Evolutionary conservation across 2,329 filamentous ascomycete species (phyloP).

Genomic region (Nannizziopsis arthrosporioides): DNA sequence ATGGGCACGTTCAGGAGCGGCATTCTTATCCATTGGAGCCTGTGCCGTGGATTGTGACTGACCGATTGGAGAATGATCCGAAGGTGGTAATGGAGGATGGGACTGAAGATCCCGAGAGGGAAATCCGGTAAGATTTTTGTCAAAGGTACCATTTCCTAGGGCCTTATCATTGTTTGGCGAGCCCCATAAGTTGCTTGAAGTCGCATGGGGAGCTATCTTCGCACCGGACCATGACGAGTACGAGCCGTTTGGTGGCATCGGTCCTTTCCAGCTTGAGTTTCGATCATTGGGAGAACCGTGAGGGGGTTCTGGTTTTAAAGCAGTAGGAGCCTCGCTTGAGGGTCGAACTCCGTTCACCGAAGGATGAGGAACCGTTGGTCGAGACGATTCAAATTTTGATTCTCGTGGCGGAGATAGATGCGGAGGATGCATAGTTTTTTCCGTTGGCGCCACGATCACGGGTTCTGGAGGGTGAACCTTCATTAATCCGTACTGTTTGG

Average conservation of each 20-base stretch:
- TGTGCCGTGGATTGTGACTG: constrained; percentile 18
- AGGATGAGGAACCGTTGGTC: not conserved
- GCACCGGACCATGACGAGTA: constrained; percentile 30
- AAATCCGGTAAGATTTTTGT: constrained; percentile 41
- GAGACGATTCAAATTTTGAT: constrained; percentile 2
- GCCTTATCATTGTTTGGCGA: constrained; percentile 44
- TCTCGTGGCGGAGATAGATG: constrained; percentile 23
- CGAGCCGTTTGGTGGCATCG: constrained; percentile 27
- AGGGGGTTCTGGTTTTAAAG: constrained; percentile 13
- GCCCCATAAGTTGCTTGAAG: constrained; percentile 46
- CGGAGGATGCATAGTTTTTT: constrained; percentile 24
- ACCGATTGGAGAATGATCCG: constrained; percentile 30
- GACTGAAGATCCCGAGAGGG: constrained; percentile 35
- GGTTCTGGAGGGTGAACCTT: constrained; percentile 48
- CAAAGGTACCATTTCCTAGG: constrained; percentile 54
- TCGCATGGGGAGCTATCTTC: constrained; percentile 27
- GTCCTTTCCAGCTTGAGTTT: constrained; percentile 28
- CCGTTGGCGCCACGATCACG: constrained; percentile 33
- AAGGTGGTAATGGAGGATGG: constrained; percentile 30
- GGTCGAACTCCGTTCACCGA: constrained; percentile 24
- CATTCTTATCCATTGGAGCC: constrained; percentile 6
- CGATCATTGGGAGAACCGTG: constrained; percentile 25
- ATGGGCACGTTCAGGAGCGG: constrained; percentile 14
- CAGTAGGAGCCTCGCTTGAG: constrained; percentile 16
- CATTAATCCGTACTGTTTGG: constrained; percentile 52